Conservation (phyloP, 1,284 basidiomycete genomes). For the Austroboletus novae-zelandiae region DNA sequence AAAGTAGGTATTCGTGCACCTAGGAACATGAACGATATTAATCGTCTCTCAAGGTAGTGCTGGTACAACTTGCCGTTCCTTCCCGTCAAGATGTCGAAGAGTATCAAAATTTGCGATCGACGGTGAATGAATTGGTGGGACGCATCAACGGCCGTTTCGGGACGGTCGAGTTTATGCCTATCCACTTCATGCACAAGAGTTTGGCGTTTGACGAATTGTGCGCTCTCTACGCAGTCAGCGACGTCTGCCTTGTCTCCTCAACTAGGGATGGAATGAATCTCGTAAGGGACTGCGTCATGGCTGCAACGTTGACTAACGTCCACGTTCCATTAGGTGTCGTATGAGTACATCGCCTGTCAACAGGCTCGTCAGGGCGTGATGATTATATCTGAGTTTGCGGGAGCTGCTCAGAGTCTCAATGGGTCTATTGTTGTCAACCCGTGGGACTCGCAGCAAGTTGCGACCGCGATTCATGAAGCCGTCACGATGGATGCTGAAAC, state of each 20-base stretch:
- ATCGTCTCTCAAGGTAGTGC: constrained; percentile 66
- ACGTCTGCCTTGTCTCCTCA: constrained; percentile 93
- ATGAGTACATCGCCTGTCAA: constrained; percentile 98
- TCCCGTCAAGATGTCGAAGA: constrained; percentile 98
- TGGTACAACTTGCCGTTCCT: constrained; percentile 96
- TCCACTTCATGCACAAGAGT: constrained; percentile 98
- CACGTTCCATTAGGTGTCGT: constrained; percentile 74
- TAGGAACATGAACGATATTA: neutral
- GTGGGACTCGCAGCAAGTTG: constrained; percentile 94
- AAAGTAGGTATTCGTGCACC: constrained; percentile 51
- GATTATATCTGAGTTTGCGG: constrained; percentile 98
- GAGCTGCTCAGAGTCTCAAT: constrained; percentile 94
- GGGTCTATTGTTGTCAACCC: constrained; percentile 95
- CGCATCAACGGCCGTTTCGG: constrained; percentile 98
- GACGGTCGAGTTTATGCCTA: constrained; percentile 98
- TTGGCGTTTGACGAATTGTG: constrained; percentile 94
- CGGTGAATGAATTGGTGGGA: constrained; percentile 97
- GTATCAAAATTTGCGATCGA: constrained; percentile 95
- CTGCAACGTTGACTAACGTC: constrained; percentile 11
- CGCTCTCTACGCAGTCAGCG: constrained; percentile 93
- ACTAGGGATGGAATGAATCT: constrained; percentile 99
- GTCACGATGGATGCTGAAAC: constrained; percentile 84
- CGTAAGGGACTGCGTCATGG: constrained; percentile 41
- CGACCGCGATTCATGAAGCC: constrained; percentile 92
- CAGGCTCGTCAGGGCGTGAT: constrained; percentile 90